Evolutionary conservation across 495 filamentous ascomycete genomes (phyloP).

Genomic region (Trichoderma erinaceum): DNA sequence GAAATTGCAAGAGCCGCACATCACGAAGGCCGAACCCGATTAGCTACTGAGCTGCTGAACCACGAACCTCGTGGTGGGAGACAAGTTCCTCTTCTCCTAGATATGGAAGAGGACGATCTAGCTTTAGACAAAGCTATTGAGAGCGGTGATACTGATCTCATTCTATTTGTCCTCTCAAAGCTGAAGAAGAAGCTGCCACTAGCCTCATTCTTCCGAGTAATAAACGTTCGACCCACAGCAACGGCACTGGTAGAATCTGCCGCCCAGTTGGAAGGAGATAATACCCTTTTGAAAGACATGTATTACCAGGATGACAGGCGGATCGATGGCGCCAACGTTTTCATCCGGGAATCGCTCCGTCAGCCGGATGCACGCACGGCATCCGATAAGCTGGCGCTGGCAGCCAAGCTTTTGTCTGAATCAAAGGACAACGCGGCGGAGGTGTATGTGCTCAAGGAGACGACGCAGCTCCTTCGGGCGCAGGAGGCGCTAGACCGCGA

Average conservation of each 20-base stretch:
- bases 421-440: slow-evolving; percentile 74
- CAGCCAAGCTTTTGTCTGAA: slow-evolving; percentile 73
- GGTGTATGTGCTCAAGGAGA: slow-evolving; percentile 69
- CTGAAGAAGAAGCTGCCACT: slow-evolving; percentile 87
- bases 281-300: slow-evolving; percentile 83
- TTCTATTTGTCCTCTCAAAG: slow-evolving; percentile 82
- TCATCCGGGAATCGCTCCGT: slow-evolving; percentile 71
- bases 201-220: slow-evolving; percentile 85
- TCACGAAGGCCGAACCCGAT: slow-evolving; percentile 78
- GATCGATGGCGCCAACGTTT: slow-evolving; percentile 79
- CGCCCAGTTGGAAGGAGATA: slow-evolving; percentile 62
- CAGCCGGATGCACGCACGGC: slow-evolving; percentile 55
- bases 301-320: slow-evolving; percentile 97
- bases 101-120: slow-evolving; percentile 92
- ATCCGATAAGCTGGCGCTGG: slow-evolving; percentile 77
- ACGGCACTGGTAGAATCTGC: slow-evolving; percentile 84
- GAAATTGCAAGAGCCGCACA: slow-evolving; percentile 90
- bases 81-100: slow-evolving; percentile 89
- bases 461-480: slow-evolving; percentile 67
- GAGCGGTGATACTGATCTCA: slow-evolving; percentile 87
- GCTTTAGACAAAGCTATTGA: slow-evolving; percentile 96
- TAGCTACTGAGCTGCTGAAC: slow-evolving; percentile 87
- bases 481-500: slow-evolving; percentile 84
- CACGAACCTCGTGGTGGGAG: slow-evolving; percentile 89
- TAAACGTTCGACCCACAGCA: slow-evolving; percentile 80